A percentile compares a stretch with the other conserved stretches of the same genome.
These are phyloP conservation scores for Boletus tomentosulus DNA, from an alignment of 768 basidiomycete species.

Conservation along the genomic window DNA sequence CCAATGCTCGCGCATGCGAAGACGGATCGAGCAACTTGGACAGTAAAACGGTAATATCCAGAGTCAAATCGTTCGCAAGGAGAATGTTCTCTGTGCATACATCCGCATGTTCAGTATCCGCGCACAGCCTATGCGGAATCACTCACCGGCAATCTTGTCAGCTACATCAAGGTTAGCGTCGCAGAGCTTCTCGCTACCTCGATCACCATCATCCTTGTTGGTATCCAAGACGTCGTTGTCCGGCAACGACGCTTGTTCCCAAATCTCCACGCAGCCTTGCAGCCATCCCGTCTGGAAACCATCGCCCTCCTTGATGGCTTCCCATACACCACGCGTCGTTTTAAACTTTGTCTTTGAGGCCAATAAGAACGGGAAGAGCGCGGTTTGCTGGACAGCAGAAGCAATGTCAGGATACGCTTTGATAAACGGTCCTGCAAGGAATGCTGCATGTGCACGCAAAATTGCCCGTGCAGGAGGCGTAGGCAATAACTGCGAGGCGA, in stretches of 20 bases:
- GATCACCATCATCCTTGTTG: conserved; percentile 29
- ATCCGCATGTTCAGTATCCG: neutral
- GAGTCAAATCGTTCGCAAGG: conserved; percentile 40
- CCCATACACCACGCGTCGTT: conserved; percentile 68
- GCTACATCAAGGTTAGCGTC: conserved; percentile 52
- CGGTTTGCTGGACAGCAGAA: conserved; percentile 40
- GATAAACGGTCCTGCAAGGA: conserved; percentile 48
- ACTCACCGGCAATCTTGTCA: conserved; percentile 60
- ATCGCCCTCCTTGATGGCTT: conserved; percentile 44
- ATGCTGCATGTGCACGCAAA: conserved; percentile 53
- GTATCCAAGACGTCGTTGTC: conserved; percentile 26
- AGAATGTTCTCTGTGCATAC: conserved; percentile 57
- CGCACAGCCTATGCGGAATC: neutral
- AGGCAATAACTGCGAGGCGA: conserved; percentile 25
- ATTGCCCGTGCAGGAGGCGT: conserved; percentile 48
- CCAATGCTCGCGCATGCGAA: conserved; percentile 52
- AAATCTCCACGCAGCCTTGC: conserved; percentile 48
- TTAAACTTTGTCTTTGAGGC: conserved; percentile 69
- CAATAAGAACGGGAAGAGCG: conserved; percentile 72
- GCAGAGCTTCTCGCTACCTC: conserved; percentile 42
- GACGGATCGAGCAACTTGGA: conserved; percentile 46
- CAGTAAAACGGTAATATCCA: conserved; percentile 48
- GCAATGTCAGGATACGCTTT: conserved; percentile 24
- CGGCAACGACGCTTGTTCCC: conserved; percentile 30
- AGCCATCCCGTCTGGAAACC: conserved; percentile 40